Evolutionary conservation across 2,329 filamentous ascomycete species (phyloP).

Genomic region (Aspergillus neoniger): DNA sequence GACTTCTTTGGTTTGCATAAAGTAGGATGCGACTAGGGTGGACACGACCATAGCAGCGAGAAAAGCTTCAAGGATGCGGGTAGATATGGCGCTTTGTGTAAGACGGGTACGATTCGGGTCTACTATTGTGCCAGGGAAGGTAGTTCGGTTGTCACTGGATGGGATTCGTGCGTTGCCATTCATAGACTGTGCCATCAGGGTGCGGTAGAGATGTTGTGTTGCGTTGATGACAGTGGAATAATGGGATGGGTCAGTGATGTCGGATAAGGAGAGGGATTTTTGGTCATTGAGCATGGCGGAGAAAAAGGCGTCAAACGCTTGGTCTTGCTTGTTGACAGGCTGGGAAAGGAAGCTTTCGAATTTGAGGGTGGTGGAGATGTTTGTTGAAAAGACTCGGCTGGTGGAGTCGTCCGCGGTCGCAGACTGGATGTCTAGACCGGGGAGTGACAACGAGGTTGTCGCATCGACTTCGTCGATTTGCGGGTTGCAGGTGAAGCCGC

Average conservation of each 20-base stretch:
- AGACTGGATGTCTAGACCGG: not conserved
- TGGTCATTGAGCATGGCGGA: constrained; percentile 6
- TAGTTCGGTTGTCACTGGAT: not conserved
- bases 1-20: constrained; percentile 21
- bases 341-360: constrained; percentile 6
- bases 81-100: constrained; percentile 24
- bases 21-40: constrained; percentile 13
- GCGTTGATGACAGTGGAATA: constrained; percentile 12
- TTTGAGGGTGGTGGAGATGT: not conserved
- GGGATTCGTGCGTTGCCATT: constrained; percentile 9
- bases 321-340: not conserved
- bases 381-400: not conserved
- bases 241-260: not conserved
- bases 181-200: constrained; percentile 14
- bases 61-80: constrained; percentile 22
- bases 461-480: constrained; percentile 23
- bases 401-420: not conserved
- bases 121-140: constrained; percentile 10
- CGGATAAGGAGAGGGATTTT: not conserved
- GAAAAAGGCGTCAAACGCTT: constrained; percentile 8
- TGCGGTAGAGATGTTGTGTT: constrained; percentile 13
- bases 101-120: constrained; percentile 16
- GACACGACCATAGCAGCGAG: constrained; percentile 24
- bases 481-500: constrained; percentile 21
- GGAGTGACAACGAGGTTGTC: constrained; percentile 17